Evolutionary conservation across 176 grass and related monocot species (phyloP).

Genomic region (Ananas comosus): DNA sequence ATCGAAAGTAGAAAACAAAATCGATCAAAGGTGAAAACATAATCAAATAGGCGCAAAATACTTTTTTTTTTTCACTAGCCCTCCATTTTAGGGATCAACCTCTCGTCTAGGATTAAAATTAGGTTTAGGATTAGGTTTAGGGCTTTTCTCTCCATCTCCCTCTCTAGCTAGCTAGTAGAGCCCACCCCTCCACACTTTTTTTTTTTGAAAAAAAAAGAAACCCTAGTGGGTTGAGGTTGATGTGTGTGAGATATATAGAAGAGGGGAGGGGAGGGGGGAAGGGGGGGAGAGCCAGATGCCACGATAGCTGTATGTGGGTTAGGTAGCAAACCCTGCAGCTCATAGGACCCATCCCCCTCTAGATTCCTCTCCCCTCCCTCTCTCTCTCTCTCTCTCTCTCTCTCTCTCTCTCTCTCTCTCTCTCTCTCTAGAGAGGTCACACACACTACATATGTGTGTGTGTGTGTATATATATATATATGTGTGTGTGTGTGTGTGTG

Average conservation of each 20-base stretch:
- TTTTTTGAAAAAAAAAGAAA: not conserved
- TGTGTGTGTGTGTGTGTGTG: not conserved
- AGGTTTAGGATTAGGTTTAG: too few species aligned
- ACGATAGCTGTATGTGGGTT: conserved; percentile 16
- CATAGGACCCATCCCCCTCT: conserved; percentile 11
- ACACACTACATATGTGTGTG: not conserved
- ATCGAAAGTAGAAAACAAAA: too few species aligned
- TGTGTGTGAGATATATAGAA: not conserved
- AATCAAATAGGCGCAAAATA: too few species aligned
- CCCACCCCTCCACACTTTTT: too few species aligned
- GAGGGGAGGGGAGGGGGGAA: not conserved
- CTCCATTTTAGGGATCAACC: too few species aligned
- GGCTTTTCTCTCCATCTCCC: too few species aligned
- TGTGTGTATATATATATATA: not conserved
- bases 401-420: too few species aligned
- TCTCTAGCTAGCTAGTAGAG: too few species aligned
- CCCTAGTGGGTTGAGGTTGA: not conserved
- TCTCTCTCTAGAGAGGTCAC: not conserved
- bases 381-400: not conserved
- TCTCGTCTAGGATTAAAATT: too few species aligned
- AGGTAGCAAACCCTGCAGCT: conserved; percentile 12
- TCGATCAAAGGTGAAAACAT: too few species aligned
- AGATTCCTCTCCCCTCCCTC: conserved; percentile 1
- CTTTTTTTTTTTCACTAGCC: too few species aligned
- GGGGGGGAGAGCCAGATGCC: not conserved